A percentile compares a stretch with the other conserved stretches of the same genome.
Evolutionary conservation across 2,329 filamentous ascomycete species (phyloP).

Genomic region (Arthrobotrys sinensis): DNA sequence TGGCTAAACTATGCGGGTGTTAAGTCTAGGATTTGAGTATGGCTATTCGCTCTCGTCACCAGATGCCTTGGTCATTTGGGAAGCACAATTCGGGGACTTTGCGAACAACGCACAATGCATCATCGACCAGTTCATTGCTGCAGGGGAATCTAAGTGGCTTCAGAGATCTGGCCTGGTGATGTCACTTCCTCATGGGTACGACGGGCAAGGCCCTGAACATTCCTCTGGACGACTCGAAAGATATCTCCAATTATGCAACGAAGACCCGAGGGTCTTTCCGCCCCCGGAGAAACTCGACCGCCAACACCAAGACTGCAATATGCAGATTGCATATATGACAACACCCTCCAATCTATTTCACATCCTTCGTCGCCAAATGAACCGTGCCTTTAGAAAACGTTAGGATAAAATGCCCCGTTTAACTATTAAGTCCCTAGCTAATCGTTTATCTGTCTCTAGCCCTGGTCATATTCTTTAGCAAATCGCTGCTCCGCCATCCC

Average conservation of each 20-base stretch:
- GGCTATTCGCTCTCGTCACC: slow-evolving; percentile 97
- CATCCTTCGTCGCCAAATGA: slow-evolving; percentile 95
- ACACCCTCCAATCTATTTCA: slow-evolving; percentile 96
- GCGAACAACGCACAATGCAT: slow-evolving; percentile 99
- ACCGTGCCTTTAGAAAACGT: slow-evolving; percentile 99
- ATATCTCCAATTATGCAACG: slow-evolving; percentile 96
- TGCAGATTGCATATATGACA: slow-evolving; percentile 99
- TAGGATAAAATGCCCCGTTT: slow-evolving; percentile 69
- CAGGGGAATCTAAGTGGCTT: slow-evolving; percentile 98
- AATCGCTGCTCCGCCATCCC: slow-evolving; percentile 94
- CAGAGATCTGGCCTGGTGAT: slow-evolving; percentile 97
- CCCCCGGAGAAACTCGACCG: slow-evolving; percentile 88
- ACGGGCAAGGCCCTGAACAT: slow-evolving; percentile 98
- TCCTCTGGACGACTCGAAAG: slow-evolving; percentile 97
- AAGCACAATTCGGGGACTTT: slow-evolving; percentile 99
- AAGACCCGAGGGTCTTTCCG: slow-evolving; percentile 95
- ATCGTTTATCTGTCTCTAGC: slow-evolving; percentile 71
- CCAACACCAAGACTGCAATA: slow-evolving; percentile 99
- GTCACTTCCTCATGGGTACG: slow-evolving; percentile 96
- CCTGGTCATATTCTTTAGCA: slow-evolving; percentile 97
- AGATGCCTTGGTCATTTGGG: slow-evolving; percentile 98
- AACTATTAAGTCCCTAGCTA: slow-evolving; percentile 3
- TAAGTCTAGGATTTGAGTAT: slow-evolving; percentile 93
- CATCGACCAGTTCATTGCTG: slow-evolving; percentile 98
- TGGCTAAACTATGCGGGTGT: slow-evolving; percentile 68